Conservation (phyloP, 768 basidiomycete genomes). For the Calocera cornea region DNA sequence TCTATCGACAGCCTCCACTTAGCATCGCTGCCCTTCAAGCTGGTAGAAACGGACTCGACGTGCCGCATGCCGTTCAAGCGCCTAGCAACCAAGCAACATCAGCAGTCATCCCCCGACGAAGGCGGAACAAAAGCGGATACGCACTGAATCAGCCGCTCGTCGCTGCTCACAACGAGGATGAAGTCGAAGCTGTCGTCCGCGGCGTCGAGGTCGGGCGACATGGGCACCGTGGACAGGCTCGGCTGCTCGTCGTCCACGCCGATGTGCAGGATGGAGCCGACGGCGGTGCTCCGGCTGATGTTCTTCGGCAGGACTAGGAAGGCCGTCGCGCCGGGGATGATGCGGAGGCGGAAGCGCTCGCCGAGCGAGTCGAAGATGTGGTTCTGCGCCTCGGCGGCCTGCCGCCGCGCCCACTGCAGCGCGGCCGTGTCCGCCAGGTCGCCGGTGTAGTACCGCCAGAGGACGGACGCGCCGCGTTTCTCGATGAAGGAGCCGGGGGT, state of each 20-base stretch:
- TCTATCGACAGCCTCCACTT: not conserved
- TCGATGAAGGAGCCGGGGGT: conserved; percentile 78
- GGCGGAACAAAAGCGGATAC: not conserved
- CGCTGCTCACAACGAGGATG: conserved; percentile 52
- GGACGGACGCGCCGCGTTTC: conserved; percentile 65
- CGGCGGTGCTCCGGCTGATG: conserved; percentile 69
- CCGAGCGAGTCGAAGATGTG: conserved; percentile 67
- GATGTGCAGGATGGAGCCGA: conserved; percentile 63
- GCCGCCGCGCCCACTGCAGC: conserved; percentile 68
- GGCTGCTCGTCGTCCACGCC: conserved; percentile 36
- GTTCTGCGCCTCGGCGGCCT: conserved; percentile 84
- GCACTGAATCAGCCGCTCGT: conserved; percentile 54
- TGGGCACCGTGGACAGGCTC: conserved; percentile 23
- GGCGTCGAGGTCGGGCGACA: conserved; percentile 28
- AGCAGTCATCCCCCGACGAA: not conserved
- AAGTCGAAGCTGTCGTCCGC: conserved; percentile 36
- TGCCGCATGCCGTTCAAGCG: not conserved
- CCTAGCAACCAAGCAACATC: not conserved
- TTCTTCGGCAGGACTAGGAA: conserved; percentile 77
- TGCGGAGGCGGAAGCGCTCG: conserved; percentile 35
- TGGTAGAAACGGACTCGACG: not conserved
- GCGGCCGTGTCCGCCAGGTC: conserved; percentile 31
- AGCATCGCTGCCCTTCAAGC: not conserved
- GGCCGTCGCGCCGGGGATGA: conserved; percentile 63
- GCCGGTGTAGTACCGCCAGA: conserved; percentile 75